These are phyloP conservation scores for Odontarrhena argentea DNA, from an alignment of 345 rosid species.

Conservation along the genomic window DNA sequence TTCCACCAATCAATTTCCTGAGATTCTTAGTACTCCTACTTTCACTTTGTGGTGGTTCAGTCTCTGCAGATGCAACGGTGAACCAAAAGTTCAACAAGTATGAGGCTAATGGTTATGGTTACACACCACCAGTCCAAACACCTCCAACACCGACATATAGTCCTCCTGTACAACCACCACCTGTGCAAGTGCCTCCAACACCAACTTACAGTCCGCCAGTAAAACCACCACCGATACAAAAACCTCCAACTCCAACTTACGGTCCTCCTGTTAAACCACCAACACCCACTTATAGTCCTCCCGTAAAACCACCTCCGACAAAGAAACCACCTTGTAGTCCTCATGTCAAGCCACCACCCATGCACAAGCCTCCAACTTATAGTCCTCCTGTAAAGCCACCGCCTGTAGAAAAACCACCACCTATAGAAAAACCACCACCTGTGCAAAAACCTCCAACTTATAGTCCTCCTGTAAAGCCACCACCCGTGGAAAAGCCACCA, in stretches of 20 bases:
- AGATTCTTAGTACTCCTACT: conserved; percentile 28
- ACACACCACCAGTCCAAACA: neutral
- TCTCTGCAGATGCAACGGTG: conserved; percentile 24
- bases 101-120: conserved; percentile 17
- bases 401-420: neutral
- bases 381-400: neutral
- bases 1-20: conserved; percentile 21
- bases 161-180: conserved; percentile 23
- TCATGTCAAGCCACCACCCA: neutral
- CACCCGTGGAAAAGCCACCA: neutral
- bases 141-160: conserved; percentile 34
- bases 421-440: neutral
- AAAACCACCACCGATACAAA: conserved; percentile 9
- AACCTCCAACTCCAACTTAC: conserved; percentile 13
- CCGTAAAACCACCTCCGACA: conserved; percentile 9
- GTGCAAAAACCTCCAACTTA: conserved; percentile 23
- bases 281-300: conserved; percentile 6
- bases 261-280: neutral
- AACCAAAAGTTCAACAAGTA: conserved; percentile 10
- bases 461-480: conserved; percentile 4
- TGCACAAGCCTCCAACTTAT: neutral
- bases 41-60: conserved; percentile 24
- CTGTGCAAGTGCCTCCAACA: conserved; percentile 1
- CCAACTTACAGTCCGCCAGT: conserved; percentile 28
- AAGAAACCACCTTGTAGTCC: neutral